A percentile compares a stretch with the other conserved stretches of the same genome.
These are phyloP conservation scores for Cladophialophora bantiana DNA, from an alignment of 2,329 filamentous ascomycete genomes.

Conservation along the genomic window DNA sequence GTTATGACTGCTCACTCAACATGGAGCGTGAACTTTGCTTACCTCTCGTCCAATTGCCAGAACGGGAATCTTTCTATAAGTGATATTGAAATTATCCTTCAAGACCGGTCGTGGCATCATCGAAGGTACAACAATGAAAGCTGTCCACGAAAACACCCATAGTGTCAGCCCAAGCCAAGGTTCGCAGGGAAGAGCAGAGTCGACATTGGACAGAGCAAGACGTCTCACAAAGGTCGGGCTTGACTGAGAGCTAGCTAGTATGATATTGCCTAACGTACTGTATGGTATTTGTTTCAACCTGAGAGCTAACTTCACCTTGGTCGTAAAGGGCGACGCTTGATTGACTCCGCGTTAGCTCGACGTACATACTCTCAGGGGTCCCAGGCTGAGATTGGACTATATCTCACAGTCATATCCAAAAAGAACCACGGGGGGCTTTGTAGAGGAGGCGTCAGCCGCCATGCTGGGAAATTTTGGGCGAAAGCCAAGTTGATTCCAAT, in stretches of 20 bases:
- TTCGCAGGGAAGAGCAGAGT: too few species aligned
- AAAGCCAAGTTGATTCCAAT: not conserved
- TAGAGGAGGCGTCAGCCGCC: not conserved
- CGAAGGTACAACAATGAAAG: slow-evolving; percentile 52
- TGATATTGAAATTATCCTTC: slow-evolving; percentile 63
- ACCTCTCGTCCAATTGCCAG: slow-evolving; percentile 67
- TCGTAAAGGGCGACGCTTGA: slow-evolving; percentile 37
- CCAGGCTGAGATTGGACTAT: not conserved
- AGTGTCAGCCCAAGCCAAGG: not conserved
- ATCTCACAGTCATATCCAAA: slow-evolving; percentile 40
- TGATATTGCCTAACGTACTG: slow-evolving; percentile 21
- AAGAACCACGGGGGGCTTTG: slow-evolving; percentile 31
- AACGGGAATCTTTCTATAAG: slow-evolving; percentile 73
- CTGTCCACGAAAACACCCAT: slow-evolving; percentile 7
- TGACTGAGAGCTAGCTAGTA: too few species aligned
- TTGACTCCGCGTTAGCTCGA: not conserved
- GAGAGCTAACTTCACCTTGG: slow-evolving; percentile 34
- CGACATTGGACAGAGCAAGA: too few species aligned
- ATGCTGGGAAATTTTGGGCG: not conserved
- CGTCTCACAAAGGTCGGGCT: too few species aligned
- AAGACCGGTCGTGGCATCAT: slow-evolving; percentile 72
- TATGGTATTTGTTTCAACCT: slow-evolving; percentile 37
- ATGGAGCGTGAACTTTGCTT: not conserved
- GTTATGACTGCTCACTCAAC: not conserved
- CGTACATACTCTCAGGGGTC: not conserved